Evolutionary conservation across 2,329 filamentous ascomycete genomes (phyloP).

Genomic region (Elsinoe ampelina): DNA sequence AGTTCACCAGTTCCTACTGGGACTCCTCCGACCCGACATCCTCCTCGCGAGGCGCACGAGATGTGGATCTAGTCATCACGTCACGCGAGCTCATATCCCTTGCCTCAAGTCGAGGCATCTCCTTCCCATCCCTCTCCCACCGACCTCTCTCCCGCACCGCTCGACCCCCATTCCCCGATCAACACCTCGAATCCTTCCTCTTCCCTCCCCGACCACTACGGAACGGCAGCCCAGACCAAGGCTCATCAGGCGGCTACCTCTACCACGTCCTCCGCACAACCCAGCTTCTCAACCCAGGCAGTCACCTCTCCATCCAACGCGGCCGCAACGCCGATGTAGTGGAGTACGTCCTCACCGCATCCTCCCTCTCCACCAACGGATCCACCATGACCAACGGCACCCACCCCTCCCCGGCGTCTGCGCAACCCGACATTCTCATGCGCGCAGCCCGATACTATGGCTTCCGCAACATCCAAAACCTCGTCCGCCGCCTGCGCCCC

Average conservation of each 20-base stretch:
- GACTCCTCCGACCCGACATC: constrained; percentile 30
- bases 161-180: constrained; percentile 60
- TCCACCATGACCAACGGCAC: constrained; percentile 17
- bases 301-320: constrained; percentile 58
- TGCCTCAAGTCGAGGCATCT: constrained; percentile 66
- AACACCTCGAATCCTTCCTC: constrained; percentile 60
- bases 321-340: constrained; percentile 87
- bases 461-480: constrained; percentile 96
- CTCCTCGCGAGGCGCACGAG: constrained; percentile 52
- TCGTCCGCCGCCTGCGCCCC: constrained; percentile 85
- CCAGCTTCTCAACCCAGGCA: constrained; percentile 60
- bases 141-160: constrained; percentile 41
- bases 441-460: constrained; percentile 89
- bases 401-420: not conserved
- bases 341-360: constrained; percentile 63
- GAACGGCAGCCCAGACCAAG: constrained; percentile 44
- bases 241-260: constrained; percentile 82
- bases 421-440: constrained; percentile 43
- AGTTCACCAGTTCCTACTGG: constrained; percentile 79
- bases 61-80: constrained; percentile 97
- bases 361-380: constrained; percentile 26
- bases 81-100: constrained; percentile 89
- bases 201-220: constrained; percentile 49
- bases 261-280: constrained; percentile 73
- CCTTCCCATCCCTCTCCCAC: constrained; percentile 63